These are phyloP conservation scores for sunflower (Helianthus annuus) DNA, from an alignment of 129 eudicot species.

Conservation along the genomic window DNA sequence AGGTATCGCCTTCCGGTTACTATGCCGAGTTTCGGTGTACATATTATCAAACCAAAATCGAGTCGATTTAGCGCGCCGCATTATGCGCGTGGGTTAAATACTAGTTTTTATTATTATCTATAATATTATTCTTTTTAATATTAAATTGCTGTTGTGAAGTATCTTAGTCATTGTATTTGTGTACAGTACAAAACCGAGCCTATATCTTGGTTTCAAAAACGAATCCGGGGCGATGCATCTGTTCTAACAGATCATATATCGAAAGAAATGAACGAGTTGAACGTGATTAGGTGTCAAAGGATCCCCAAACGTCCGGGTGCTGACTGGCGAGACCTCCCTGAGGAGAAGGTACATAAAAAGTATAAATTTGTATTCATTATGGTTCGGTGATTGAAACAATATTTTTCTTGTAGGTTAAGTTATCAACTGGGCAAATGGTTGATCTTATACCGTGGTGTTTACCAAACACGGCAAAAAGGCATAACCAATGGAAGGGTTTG, in stretches of 20 bases:
- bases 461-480: slow-evolving; percentile 73
- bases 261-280: slow-evolving; percentile 75
- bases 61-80: no score
- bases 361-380: neutral
- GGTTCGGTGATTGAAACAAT: neutral
- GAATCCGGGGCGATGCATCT: slow-evolving; percentile 46
- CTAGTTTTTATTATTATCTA: no score
- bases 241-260: slow-evolving; percentile 63
- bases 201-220: slow-evolving; percentile 65
- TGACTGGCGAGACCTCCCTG: slow-evolving; percentile 76
- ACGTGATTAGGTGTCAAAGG: slow-evolving; percentile 58
- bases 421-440: slow-evolving; percentile 62
- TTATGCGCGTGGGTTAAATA: no score
- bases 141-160: neutral
- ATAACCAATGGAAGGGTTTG: slow-evolving; percentile 79
- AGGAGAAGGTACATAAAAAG: slow-evolving; percentile 43
- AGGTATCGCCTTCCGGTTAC: no score
- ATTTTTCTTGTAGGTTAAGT: slow-evolving; percentile 39
- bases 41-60: no score
- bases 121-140: neutral
- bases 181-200: slow-evolving; percentile 60
- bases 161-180: slow-evolving; percentile 12
- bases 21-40: no score
- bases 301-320: slow-evolving; percentile 75
- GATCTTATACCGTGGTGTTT: slow-evolving; percentile 71